Base-by-base conservation (phyloP, 345 rosid species). In the Passiflora organensis region DNA sequence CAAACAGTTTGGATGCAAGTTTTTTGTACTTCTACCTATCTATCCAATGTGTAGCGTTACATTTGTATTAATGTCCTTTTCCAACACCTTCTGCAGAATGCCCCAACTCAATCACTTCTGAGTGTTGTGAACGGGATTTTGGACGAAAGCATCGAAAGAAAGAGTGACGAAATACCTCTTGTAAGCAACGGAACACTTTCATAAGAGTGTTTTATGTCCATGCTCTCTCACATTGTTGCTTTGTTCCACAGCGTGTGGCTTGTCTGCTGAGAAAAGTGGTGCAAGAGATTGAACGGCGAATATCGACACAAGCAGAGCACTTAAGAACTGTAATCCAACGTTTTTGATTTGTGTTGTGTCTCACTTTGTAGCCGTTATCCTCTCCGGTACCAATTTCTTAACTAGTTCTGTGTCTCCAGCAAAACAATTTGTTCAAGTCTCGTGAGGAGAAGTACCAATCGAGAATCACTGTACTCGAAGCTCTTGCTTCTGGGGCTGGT, bases 281-380 rank as follows among this genome's bases (percentile, higher is more conserved):
- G 62, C 99, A 79, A 70, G 97, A 93, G 85, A 89, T 93, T 53
- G 99, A 85, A 72, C 74, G 96, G 17, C 91, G 99, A 1, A 83
- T 93, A 74, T 85, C 99, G 60, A 93, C 99, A 62, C 99, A 93
- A 77, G 89, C 97, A 41, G 97, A 89, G 24, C 97, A 86, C 65
- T 66, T 93, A 58, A 75, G 89, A 86, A 93, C 89, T 28, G 99
- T 93, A 77, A 72, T n/a, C 46, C 32, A 48, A 13, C 44, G 39
- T 52, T 41, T 41, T 59, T 49, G 36, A 36, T 22, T 46, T 22
- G 15, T 20, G 20, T 13, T 43, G 47, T 49, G 1, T 16, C 42
- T 20, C 18, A 37, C 45, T 13, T 14, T 55, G 68, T 53, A n/a
- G n/a, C 53, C 19, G 43, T 14, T 42, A 24, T 56, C 53, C 60